Base-by-base conservation (phyloP, 2,329 filamentous ascomycete species). In the Colletotrichum tropicicola region DNA sequence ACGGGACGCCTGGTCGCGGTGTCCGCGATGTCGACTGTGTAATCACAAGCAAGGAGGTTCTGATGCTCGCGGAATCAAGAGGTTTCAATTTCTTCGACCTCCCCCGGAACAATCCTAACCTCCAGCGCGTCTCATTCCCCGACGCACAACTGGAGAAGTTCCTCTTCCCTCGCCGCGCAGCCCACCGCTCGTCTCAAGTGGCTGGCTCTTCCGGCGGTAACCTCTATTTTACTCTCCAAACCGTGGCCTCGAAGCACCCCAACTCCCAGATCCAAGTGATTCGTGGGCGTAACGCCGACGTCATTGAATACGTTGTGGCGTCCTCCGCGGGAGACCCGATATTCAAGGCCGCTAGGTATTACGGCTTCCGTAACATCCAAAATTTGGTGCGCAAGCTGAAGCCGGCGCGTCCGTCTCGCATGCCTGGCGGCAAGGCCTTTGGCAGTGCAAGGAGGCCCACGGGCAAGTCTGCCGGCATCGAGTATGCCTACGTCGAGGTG, bases 311-410 rank as follows among this genome's bases (percentile, higher is more conserved):
- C 75, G 83, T 85, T 2, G 85, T 98, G 21, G 79, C 86, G 2
- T 86, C 87, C 13, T 81, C 79, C 53, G 74, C 82, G 3, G 85
- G 86, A 9, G 80, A 89, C 67, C 79, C 84, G 3, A 77, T 97
- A 3, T 89, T 97, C 80, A 92, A 89, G 74, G 91, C 93, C 19
- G 95, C 95, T 4, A 89, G 96, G 54, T 99, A 95, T 78, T 99
- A 99, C 75, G 96, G 96, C 6, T 99, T 99, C 83, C 87, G 96
- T 55, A 99, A 99, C 74, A 99, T 99, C 68, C 96, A 98, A 77
- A 99, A 99, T 73, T 87, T 99, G 5, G 96, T 99, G 15, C 89
- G 96, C n/a, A 90, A 91, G 66, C 80, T 99, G 49, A 97, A 97
- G 76, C 96, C 96, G 0, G 87, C 91, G 1, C 89, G 88, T 61